Evolutionary conservation across 1,139 yeast species (phyloP).

Genomic region (Candida glucosophila): DNA sequence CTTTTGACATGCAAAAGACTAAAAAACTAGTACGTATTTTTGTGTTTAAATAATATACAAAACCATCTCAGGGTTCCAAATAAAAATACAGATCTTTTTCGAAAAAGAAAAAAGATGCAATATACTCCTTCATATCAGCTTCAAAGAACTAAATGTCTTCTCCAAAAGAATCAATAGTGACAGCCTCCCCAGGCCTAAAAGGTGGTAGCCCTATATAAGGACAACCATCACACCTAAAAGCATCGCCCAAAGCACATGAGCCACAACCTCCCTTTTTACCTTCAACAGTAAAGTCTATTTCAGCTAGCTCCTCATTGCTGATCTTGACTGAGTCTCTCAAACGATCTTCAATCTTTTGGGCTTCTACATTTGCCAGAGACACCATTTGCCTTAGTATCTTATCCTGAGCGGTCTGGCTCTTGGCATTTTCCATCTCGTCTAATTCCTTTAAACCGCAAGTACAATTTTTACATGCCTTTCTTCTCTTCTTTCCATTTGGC

Average conservation of each 20-base stretch:
- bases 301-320: conserved; percentile 61
- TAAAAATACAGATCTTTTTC: too few species aligned
- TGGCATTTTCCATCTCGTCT: conserved; percentile 49
- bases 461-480: conserved; percentile 93
- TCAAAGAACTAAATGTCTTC: conserved; percentile 29
- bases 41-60: too few species aligned
- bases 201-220: conserved; percentile 97
- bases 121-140: too few species aligned
- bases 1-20: too few species aligned
- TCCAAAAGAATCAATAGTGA: conserved; percentile 44
- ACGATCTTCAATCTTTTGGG: conserved; percentile 44
- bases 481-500: conserved; percentile 55
- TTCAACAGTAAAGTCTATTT: conserved; percentile 88
- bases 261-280: conserved; percentile 97
- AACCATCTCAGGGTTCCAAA: too few species aligned
- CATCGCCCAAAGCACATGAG: conserved; percentile 94
- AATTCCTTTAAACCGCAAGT: conserved; percentile 90
- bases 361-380: conserved; percentile 44
- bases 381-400: conserved; percentile 41
- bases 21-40: too few species aligned
- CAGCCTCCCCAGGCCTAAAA: conserved; percentile 88
- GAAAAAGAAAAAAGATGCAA: too few species aligned
- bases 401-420: conserved; percentile 40
- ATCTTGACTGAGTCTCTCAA: conserved; percentile 46
- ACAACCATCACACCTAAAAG: conserved; percentile 96